Percentiles rank a stretch among this genome's conserved stretches.
Conservation (phyloP, 257 asterid genomes). For the Solanum pinnatisectum region DNA sequence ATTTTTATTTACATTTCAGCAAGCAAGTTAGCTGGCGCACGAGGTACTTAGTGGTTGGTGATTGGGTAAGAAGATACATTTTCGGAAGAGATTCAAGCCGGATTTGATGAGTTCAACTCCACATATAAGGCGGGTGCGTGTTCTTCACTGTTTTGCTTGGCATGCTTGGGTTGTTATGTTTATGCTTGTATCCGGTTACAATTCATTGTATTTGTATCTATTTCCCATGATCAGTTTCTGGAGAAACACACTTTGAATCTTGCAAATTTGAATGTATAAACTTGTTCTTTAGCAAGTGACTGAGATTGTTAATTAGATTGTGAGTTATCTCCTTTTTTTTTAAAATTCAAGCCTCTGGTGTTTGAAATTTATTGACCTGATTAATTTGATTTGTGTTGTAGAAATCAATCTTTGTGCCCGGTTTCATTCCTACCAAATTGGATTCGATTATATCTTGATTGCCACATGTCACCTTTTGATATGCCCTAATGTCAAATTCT, state of each 20-base stretch:
- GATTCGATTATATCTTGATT: no score
- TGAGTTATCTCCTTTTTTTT: neutral
- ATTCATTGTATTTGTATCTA: neutral
- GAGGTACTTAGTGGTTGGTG: constrained; percentile 74
- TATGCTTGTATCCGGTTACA: neutral
- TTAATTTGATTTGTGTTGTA: neutral
- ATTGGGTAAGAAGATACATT: constrained; percentile 76
- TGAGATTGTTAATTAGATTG: neutral
- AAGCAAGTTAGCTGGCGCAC: constrained; percentile 95
- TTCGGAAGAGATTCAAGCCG: constrained; percentile 92
- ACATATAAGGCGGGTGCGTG: neutral
- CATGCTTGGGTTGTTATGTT: neutral
- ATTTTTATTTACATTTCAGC: constrained; percentile 27
- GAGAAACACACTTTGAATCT: neutral
- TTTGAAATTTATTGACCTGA: neutral
- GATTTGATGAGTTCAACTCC: constrained; percentile 19
- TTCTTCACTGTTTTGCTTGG: neutral
- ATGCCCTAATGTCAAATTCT: no score
- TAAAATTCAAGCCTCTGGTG: neutral
- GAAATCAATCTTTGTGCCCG: no score
- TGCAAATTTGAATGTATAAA: neutral
- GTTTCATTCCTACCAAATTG: no score
- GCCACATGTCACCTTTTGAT: no score
- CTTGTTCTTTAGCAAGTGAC: neutral
- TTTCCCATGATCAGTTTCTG: neutral